Conservation (phyloP, 2,329 filamentous ascomycete genomes). For the Colletotrichum orbiculare region DNA sequence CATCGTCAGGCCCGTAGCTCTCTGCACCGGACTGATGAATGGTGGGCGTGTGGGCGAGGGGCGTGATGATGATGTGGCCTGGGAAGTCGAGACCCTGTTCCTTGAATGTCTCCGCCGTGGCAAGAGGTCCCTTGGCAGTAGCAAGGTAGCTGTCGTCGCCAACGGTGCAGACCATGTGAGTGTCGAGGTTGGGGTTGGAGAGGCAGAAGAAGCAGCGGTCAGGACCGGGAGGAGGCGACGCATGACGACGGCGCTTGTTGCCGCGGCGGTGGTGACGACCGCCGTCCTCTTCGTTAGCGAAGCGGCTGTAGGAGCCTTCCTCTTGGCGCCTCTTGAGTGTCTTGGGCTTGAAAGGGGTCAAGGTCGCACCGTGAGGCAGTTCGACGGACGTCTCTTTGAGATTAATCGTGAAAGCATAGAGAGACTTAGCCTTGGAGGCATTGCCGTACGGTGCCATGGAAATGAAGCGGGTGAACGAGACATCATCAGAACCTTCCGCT, state of each 20-base stretch:
- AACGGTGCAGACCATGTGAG: slow-evolving; percentile 90
- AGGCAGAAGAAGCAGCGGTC: slow-evolving; percentile 95
- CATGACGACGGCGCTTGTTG: slow-evolving; percentile 57
- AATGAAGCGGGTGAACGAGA: slow-evolving; percentile 85
- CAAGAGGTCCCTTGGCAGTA: slow-evolving; percentile 90
- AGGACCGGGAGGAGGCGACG: slow-evolving; percentile 73
- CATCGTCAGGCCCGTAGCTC: slow-evolving; percentile 61
- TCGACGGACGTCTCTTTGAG: slow-evolving; percentile 68
- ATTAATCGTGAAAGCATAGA: slow-evolving; percentile 83
- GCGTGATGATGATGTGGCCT: slow-evolving; percentile 90
- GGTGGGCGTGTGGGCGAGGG: slow-evolving; percentile 83
- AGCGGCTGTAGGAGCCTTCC: slow-evolving; percentile 65
- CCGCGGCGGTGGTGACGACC: slow-evolving; percentile 49
- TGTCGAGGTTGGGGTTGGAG: slow-evolving; percentile 83
- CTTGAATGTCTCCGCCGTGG: slow-evolving; percentile 74
- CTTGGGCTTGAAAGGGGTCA: slow-evolving; percentile 73
- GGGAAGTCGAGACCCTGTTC: slow-evolving; percentile 77
- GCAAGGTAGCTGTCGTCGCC: slow-evolving; percentile 90
- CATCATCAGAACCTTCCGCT: slow-evolving; percentile 58
- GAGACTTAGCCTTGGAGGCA: slow-evolving; percentile 78
- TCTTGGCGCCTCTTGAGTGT: slow-evolving; percentile 68
- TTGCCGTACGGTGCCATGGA: slow-evolving; percentile 86
- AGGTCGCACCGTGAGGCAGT: slow-evolving; percentile 77
- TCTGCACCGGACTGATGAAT: slow-evolving; percentile 72
- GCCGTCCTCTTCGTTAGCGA: slow-evolving; percentile 59